Evolutionary conservation across 176 grass and related monocot genomes (phyloP), one percentile per base, ranked within the genome.

Genomic region (Cymbopogon citratus): DNA sequence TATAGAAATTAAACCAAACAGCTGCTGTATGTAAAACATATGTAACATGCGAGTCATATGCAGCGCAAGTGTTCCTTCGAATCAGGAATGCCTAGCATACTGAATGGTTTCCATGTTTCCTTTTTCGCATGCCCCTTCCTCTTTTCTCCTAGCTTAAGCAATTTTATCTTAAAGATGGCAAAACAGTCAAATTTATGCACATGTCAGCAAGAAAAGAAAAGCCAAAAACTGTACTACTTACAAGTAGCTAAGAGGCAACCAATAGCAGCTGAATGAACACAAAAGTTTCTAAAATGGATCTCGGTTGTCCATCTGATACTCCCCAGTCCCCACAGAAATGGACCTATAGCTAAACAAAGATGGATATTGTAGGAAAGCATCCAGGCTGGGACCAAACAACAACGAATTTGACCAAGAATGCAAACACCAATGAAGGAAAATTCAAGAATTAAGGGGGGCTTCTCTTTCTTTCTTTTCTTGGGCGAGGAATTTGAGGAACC

Each of bases 91-190:
- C 54, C 77, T 71, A 46, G 28, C 10, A 25, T 9, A 35, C 35
- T 73, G 21, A 66, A 68, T 67, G n/a, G 73, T 24, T 80, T 34
- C 2, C 11, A 7, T 23, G 16, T 31, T 38, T 18, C 26, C 9
- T 78, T 83, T 62, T 48, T 68, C 39, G 24, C 70, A 63, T 70
- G 31, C 63, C 33, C 60, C 73, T 78, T 39, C 78, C 19, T 75
- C 25, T 49, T 69, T 56, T 14, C 27, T 79, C 23, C 48, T 36
- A 83, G 28, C 46, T 67, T 89, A 44, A 59, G 74, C 66, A 78
- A 59, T 66, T 56, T 56, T 78, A 56, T 74, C 63, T 38, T 79
- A 44, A 70, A 81, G 51, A 72, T 90, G 73, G 18, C 12, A 67
- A 56, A 28, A 60, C 27, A 61, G 67, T 31, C 48, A 59, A 60